Conservation (phyloP, 345 rosid species). For the Conringia planisiliqua region DNA sequence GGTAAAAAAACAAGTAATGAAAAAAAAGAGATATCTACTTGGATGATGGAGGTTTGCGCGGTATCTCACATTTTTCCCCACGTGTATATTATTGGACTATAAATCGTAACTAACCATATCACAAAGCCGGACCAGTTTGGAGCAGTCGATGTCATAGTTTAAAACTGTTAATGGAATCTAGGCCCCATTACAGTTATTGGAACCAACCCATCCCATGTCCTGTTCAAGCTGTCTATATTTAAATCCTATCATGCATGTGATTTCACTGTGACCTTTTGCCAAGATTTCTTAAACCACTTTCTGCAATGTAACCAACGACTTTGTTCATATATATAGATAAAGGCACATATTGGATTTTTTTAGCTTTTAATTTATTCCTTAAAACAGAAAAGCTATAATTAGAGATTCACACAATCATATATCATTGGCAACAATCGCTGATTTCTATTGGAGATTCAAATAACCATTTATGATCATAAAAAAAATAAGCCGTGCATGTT, state of each 20-base stretch:
- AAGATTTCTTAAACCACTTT: not conserved
- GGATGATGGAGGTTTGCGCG: not conserved
- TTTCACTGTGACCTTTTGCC: not conserved
- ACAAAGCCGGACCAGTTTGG: not conserved
- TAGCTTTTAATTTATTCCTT: not conserved
- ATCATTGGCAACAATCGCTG: not conserved
- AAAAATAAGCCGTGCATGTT: not conserved
- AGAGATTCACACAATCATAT: not conserved
- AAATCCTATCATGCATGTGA: constrained; percentile 5
- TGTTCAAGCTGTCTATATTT: not conserved
- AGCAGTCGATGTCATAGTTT: not conserved
- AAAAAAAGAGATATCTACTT: too few relatives aligned
- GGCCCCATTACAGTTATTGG: constrained; percentile 20
- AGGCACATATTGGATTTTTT: not conserved
- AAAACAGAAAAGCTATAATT: not conserved
- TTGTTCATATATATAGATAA: not conserved
- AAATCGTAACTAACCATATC: constrained; percentile 17
- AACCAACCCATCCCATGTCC: not conserved
- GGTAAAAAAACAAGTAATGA: too few relatives aligned
- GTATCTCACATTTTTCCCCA: not conserved
- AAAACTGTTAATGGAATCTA: not conserved
- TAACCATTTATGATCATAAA: not conserved
- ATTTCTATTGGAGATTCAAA: not conserved
- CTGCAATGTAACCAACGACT: not conserved
- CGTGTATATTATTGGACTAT: not conserved